Evolutionary conservation across 805 yeast species (phyloP).

Genomic region (Scheffersomyces stipitis): DNA sequence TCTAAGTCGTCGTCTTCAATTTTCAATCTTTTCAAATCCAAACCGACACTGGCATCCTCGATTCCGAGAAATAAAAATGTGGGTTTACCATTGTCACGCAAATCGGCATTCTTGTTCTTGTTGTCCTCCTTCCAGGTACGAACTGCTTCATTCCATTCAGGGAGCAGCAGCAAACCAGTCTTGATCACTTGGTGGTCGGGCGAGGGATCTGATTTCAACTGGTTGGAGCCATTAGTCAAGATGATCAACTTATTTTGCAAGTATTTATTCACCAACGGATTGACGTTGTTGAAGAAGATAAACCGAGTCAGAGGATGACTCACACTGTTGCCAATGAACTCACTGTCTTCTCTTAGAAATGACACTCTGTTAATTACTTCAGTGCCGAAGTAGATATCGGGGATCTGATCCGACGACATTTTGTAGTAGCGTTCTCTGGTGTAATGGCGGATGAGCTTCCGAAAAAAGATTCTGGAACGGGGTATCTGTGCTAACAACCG

Average conservation of each 20-base stretch:
- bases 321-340: constrained; percentile 48
- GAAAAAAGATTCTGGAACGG: no score
- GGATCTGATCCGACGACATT: constrained; percentile 3
- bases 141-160: constrained; percentile 9
- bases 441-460: no score
- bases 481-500: no score
- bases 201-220: constrained; percentile 18
- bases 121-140: constrained; percentile 32
- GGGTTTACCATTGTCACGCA: constrained; percentile 37
- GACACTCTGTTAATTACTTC: constrained; percentile 63
- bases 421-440: no score
- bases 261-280: constrained; percentile 32
- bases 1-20: constrained; percentile 18
- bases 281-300: constrained; percentile 37
- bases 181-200: constrained; percentile 14
- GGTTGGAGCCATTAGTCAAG: constrained; percentile 37
- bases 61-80: constrained; percentile 46
- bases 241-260: constrained; percentile 30
- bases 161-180: constrained; percentile 3
- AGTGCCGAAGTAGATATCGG: constrained; percentile 42
- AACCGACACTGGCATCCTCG: constrained; percentile 45
- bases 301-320: constrained; percentile 49
- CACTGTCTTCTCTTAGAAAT: constrained; percentile 56
- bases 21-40: constrained; percentile 29
- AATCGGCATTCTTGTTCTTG: constrained; percentile 36